These are phyloP conservation scores for Naganishia vaughanmartiniae DNA, from an alignment of 768 basidiomycete species.

Conservation along the genomic window DNA sequence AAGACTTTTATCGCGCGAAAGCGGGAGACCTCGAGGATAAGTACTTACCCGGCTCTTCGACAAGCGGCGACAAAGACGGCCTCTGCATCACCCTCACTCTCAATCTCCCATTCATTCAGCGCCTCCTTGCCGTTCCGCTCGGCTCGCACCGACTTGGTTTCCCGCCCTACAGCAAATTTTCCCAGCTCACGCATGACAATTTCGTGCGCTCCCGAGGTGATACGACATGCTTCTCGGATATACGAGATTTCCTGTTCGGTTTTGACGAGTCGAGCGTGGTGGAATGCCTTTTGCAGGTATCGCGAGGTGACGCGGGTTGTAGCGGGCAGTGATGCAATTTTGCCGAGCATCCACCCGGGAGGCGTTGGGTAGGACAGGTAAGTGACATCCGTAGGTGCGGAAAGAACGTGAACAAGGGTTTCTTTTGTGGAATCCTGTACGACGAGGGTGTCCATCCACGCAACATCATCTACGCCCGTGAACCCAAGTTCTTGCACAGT, in stretches of 20 bases:
- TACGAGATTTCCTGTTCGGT: slow-evolving; percentile 67
- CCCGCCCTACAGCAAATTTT: slow-evolving; percentile 50
- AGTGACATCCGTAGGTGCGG: neutral
- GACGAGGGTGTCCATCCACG: slow-evolving; percentile 1
- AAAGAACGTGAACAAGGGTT: slow-evolving; percentile 24
- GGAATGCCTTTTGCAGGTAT: slow-evolving; percentile 74
- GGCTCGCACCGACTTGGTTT: slow-evolving; percentile 34
- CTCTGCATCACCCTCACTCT: slow-evolving; percentile 90
- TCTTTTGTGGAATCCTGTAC: neutral
- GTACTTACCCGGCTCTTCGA: slow-evolving; percentile 73
- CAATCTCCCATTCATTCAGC: slow-evolving; percentile 73
- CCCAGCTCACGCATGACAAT: slow-evolving; percentile 88
- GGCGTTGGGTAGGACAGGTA: slow-evolving; percentile 5
- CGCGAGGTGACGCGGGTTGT: slow-evolving; percentile 30
- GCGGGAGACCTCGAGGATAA: neutral
- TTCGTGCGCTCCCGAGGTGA: slow-evolving; percentile 86
- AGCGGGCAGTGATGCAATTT: neutral
- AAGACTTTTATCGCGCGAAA: neutral
- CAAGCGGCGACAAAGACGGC: slow-evolving; percentile 90
- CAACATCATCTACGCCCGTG: slow-evolving; percentile 9
- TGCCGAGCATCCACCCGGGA: slow-evolving; percentile 8
- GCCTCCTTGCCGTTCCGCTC: slow-evolving; percentile 41
- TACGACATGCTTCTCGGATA: slow-evolving; percentile 76
- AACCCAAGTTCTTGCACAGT: slow-evolving; percentile 52
- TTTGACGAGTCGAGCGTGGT: slow-evolving; percentile 75